Evolutionary conservation across 1,284 basidiomycete species (phyloP), one percentile per base, ranked within the genome.

Genomic region (Abortiporus biennis): DNA sequence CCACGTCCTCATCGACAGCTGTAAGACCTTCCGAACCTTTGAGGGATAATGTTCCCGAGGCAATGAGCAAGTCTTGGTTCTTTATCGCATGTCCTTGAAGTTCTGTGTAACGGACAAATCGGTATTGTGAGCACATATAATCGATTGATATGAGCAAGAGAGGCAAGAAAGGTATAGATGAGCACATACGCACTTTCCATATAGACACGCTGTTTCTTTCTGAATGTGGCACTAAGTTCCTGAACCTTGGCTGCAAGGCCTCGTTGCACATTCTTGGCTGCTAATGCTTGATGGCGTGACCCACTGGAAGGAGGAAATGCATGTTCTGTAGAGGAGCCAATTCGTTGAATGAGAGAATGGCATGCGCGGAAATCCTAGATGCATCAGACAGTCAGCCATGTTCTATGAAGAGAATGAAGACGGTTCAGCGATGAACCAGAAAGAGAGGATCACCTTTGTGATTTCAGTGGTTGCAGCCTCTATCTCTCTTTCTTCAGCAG

Each of bases 201-300:
- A 65, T 99, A 99, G 23, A 94, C 85, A 43, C 90, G 80, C 66
- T 99, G 96, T 69, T 96, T 97, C 72, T 95, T 97, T 47, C 96
- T 77, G 60, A 99, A 99, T n/a, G 83, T 71, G 16, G 85, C 87
- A 54, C 90, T 94, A 38, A 94, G 71, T 53, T 93, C 90, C 68
- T 99, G 96, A 8, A 98, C 82, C 58, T 92, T 89, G 19, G 90
- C 92, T 16, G 96, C 96, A 29, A 99, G 77, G 9, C 86, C 94
- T 23, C 93, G 83, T 63, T 99, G 95, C n/a, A 97, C 92, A 59
- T 99, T 99, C 66, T 91, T 85, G 32, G 89, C 86, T 1, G 92
- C 83, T 40, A 86, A 71, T 13, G 71, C 66, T 54, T 87, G 77
- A 42, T 88, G 72, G 43, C 58, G 69, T 63, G 47, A 65, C 49